Evolutionary conservation across 2,329 filamentous ascomycete genomes (phyloP).

Genomic region (Aspergillus hortae): DNA sequence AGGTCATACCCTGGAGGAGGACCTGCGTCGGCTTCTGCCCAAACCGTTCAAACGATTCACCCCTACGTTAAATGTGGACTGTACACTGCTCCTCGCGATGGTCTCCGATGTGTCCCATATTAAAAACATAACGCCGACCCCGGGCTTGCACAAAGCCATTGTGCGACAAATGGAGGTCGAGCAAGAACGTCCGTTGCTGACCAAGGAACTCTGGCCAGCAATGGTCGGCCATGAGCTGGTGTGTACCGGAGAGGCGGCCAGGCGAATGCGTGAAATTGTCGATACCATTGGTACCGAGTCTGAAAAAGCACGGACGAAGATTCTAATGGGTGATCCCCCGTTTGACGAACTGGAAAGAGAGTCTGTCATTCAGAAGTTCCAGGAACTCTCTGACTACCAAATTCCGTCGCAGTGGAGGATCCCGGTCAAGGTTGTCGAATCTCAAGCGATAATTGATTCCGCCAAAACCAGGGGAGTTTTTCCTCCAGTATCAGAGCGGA

Average conservation of each 20-base stretch:
- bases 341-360: conserved; percentile 30
- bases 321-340: conserved; percentile 54
- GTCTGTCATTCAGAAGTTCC: conserved; percentile 35
- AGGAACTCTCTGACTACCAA: conserved; percentile 51
- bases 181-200: conserved; percentile 56
- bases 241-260: conserved; percentile 63
- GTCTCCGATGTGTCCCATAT: conserved; percentile 70
- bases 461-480: conserved; percentile 37
- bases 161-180: conserved; percentile 64
- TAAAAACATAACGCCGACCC: conserved; percentile 40
- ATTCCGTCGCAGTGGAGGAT: conserved; percentile 56
- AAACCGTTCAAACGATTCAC: conserved; percentile 41
- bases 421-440: conserved; percentile 57
- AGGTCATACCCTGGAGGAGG: conserved; percentile 7
- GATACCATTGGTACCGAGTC: conserved; percentile 59
- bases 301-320: conserved; percentile 56
- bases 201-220: conserved; percentile 60
- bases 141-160: conserved; percentile 59
- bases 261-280: conserved; percentile 65
- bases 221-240: conserved; percentile 56
- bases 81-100: conserved; percentile 67
- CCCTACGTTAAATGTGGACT: conserved; percentile 46
- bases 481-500: conserved; percentile 43
- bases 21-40: conserved; percentile 36
- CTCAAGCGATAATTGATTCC: conserved; percentile 39